Percentiles rank a stretch among this genome's conserved stretches.
phyloP scores from a whole-genome alignment of 2,329 filamentous ascomycete genomes.

The Lecanosticta acicola region DNA sequence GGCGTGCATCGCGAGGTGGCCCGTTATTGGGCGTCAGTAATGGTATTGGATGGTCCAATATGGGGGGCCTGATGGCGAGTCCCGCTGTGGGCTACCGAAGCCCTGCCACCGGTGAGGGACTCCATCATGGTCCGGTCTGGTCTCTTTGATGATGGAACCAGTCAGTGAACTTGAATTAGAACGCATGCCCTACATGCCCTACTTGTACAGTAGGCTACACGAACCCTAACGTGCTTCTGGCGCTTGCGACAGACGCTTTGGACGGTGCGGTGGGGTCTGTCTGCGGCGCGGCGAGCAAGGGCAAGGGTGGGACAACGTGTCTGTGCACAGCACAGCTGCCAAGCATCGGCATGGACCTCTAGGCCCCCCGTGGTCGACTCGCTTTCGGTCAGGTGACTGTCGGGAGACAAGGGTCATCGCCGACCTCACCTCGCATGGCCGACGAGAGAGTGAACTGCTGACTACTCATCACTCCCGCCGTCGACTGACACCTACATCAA shows the following conservation, averaged over 20 bases:
- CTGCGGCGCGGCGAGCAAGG: no score
- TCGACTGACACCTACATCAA: no score
- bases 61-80: not conserved
- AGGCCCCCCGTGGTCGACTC: no score
- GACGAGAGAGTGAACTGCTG: not conserved
- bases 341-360: no score
- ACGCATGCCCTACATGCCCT: not conserved
- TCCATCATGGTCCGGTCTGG: not conserved
- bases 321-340: no score
- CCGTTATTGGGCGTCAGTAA: no score
- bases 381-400: not conserved
- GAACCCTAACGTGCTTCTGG: not conserved
- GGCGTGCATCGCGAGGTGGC: no score
- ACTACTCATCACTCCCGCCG: not conserved
- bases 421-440: not conserved
- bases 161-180: not conserved
- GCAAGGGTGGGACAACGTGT: not conserved
- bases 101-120: not conserved
- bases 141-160: not conserved
- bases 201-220: not conserved
- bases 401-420: not conserved
- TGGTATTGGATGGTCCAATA: no score
- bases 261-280: not conserved
- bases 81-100: not conserved
- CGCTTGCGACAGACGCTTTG: not conserved